Evolutionary conservation across 2,329 filamentous ascomycete species (phyloP), one percentile per base, ranked within the genome.

Genomic region (Nannizziopsis arthrosporioides): DNA sequence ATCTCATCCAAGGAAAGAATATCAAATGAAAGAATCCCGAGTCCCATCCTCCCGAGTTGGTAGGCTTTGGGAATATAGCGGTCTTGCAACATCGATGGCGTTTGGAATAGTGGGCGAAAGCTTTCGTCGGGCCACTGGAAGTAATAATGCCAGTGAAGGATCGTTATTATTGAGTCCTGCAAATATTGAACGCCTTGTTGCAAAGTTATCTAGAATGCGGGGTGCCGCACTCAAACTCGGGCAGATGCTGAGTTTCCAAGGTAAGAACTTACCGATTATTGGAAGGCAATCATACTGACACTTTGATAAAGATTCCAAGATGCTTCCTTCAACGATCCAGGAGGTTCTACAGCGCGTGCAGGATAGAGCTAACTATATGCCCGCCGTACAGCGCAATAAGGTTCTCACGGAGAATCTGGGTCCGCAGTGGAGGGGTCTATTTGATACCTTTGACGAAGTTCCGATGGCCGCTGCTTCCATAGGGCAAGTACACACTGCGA

Each of bases 281-380:
- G 10, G 44, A n/a, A 14, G 45, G 1, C 9, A 31, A 47, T 52
- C 30, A 53, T 40, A 14, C 38, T 34, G 49, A 51, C 22, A 14
- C 46, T 22, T 27, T 31, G 27, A 37, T 46, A 18, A 50, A 74
- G 92, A 98, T 68, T 81, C 86, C 34, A 96, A 94, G 66, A 88
- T 95, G 80, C 77, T 98, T 8, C 92, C 92, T 0, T 78, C 77
- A 0, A 79, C 85, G 1, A 88, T 98, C 43, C 86, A 93, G 55
- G 78, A 90, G 59, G 87, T 98, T 1, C 71, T 98, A 10, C 88
- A 94, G 62, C 81, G 93, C 5, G 92, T 98, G 0, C 92, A 98
- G 63, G 92, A 98, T 63, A 82, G 86, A 49, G 92, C 92, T 35
- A 90, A 98, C 65, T 98, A 96, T 65, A 98, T 98, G 92, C 92